Percentiles rank a stretch among this genome's conserved stretches.
Conservation (phyloP, 2,329 filamentous ascomycete genomes). For the Chrysosporium queenslandicum region DNA sequence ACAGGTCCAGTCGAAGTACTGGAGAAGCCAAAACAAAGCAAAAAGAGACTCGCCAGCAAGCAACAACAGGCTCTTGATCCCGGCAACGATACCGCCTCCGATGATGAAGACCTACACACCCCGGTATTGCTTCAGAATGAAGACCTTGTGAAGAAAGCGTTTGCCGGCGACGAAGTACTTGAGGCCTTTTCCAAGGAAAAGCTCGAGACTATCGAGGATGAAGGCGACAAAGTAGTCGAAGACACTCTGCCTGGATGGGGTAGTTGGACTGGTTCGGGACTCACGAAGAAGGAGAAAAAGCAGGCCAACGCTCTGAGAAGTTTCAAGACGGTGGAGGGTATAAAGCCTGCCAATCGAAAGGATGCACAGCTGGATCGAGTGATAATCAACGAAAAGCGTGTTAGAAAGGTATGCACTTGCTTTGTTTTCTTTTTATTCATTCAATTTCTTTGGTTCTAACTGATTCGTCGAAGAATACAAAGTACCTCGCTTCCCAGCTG, state of each 20-base stretch:
- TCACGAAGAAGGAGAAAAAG: constrained; percentile 60
- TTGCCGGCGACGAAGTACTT: constrained; percentile 77
- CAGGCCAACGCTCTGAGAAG: constrained; percentile 42
- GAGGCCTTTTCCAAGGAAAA: constrained; percentile 76
- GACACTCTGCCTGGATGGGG: constrained; percentile 92
- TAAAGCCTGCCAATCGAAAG: constrained; percentile 66
- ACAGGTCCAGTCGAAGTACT: not conserved
- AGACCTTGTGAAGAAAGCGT: constrained; percentile 68
- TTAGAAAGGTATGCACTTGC: constrained; percentile 60
- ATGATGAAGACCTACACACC: constrained; percentile 35
- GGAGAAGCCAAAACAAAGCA: constrained; percentile 14
- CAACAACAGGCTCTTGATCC: constrained; percentile 16
- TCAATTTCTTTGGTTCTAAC: not conserved
- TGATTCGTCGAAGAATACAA: constrained; percentile 54
- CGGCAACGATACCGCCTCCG: constrained; percentile 37
- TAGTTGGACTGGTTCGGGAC: constrained; percentile 74
- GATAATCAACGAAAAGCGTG: constrained; percentile 82
- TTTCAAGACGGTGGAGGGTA: constrained; percentile 48
- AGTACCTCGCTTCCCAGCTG: constrained; percentile 72
- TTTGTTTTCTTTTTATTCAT: constrained; percentile 1
- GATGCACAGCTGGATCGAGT: constrained; percentile 74
- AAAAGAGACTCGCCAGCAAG: constrained; percentile 18
- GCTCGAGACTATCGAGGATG: constrained; percentile 56
- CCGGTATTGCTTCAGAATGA: constrained; percentile 42
- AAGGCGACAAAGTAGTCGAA: constrained; percentile 73